Evolutionary conservation across 805 yeast genomes (phyloP).

Genomic region (Hemisphaericaspora nanyangensis): DNA sequence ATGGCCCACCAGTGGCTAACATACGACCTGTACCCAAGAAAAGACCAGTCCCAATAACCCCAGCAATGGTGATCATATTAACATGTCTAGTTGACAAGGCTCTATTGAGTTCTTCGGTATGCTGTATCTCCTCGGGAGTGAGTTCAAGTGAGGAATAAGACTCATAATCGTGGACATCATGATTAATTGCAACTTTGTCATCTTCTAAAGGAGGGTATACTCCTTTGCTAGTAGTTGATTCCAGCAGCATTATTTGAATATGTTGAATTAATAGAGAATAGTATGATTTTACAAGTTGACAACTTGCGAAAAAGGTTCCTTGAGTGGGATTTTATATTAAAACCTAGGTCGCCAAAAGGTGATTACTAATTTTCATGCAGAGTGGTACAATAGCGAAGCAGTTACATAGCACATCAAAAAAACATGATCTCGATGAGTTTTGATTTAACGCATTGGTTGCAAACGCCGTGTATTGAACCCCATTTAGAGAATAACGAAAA

Average conservation of each 20-base stretch:
- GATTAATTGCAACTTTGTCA: too few species aligned
- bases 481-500: too few species aligned
- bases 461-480: too few species aligned
- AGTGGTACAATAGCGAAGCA: too few species aligned
- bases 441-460: too few species aligned
- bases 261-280: not conserved
- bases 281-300: too few species aligned
- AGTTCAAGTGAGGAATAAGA: not conserved
- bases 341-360: too few species aligned
- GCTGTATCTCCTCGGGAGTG: not conserved
- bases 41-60: constrained; percentile 34
- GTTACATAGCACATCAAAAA: too few species aligned
- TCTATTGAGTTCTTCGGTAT: constrained; percentile 21
- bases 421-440: too few species aligned
- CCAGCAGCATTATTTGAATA: not conserved
- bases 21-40: constrained; percentile 30
- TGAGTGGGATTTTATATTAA: too few species aligned
- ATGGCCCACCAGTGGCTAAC: constrained; percentile 31
- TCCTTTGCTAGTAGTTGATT: not conserved
- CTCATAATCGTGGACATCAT: constrained; percentile 1
- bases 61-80: constrained; percentile 35
- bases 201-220: not conserved
- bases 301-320: too few species aligned
- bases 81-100: constrained; percentile 22
- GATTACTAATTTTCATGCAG: too few species aligned